Base-by-base conservation (phyloP, 257 asterid species). In the Plantago elongata region DNA sequence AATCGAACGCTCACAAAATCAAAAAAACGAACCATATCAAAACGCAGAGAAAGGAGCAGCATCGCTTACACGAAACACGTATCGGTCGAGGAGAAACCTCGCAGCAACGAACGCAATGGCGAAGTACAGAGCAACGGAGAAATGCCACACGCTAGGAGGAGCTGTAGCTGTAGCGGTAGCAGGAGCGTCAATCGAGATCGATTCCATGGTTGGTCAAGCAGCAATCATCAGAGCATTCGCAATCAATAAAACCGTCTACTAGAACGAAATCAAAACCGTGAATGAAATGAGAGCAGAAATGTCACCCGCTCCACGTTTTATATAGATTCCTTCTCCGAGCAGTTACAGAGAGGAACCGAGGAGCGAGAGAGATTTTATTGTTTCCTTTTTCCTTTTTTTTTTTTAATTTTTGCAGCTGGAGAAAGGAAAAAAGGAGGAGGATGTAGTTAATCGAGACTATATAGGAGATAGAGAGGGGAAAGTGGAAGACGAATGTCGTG, bases 51-150 rank as follows among this genome's bases (percentile, higher is more conserved):
- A 40, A 61, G 3, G 30, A 44, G 29, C 9, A 12, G 34, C 34
- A 69, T 34, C 8, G 59, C 94, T 84, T 83, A 89, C 97, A 29
- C 85, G 86, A 65, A 84, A 84, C 56, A 89, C 63, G 79, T 77
- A 81, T 78, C 79, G 83, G 72, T 93, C 95, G 34, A 89, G 88
- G 69, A 89, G 51, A 71, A 81, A 75, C 83, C 97, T 87, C 8
- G 80, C 90, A 9, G 69, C 71, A n/a, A 80, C 72, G 71, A 89
- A 87, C 9, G 71, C 77, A 10, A 87, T 73, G 17, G 83, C 85
- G 65, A 87, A 93, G 62, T 45, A 68, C 47, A 82, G 2, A 29
- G 88, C 91, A 51, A 65, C 17, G 63, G 70, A 1, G 74, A 87
- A 82, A 34, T 34, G 40, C 40, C 40, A 34, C 5, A 34, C 40